A percentile compares a stretch with the other conserved stretches of the same genome.
Evolutionary conservation across 352 stramenopile genomes (phyloP).

Genomic region (Aphanomyces stellatus): DNA sequence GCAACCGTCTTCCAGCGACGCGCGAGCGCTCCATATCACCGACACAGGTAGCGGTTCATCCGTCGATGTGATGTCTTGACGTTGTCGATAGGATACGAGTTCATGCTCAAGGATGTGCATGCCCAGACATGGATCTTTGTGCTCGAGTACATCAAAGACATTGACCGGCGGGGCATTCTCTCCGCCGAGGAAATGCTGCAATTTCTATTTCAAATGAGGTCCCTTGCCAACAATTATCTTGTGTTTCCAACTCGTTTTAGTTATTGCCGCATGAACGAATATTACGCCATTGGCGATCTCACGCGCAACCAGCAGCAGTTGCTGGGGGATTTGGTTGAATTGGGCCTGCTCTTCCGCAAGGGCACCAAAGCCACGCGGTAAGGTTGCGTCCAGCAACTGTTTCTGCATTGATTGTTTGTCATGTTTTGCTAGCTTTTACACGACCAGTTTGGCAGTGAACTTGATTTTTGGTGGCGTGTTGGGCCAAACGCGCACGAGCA

Average conservation of each 20-base stretch:
- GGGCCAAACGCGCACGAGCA: constrained; percentile 43
- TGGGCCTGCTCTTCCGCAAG: constrained; percentile 76
- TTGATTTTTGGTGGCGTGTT: constrained; percentile 80
- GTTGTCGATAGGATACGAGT: constrained; percentile 66
- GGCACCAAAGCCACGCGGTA: constrained; percentile 22
- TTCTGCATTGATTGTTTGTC: background rate
- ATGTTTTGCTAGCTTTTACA: constrained; percentile 77
- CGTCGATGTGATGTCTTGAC: background rate
- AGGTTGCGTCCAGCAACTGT: background rate
- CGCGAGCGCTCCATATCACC: constrained; percentile 70
- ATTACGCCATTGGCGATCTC: constrained; percentile 70
- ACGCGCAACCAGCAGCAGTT: constrained; percentile 68
- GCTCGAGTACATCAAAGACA: constrained; percentile 81
- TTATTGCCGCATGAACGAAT: constrained; percentile 79
- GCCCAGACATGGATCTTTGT: constrained; percentile 90
- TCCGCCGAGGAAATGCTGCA: constrained; percentile 82
- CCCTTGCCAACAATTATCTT: background rate
- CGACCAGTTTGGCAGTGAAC: constrained; percentile 83
- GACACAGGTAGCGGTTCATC: constrained; percentile 34
- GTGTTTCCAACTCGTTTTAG: constrained; percentile 18
- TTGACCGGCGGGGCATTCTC: constrained; percentile 59
- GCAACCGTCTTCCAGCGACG: constrained; percentile 44
- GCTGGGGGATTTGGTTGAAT: constrained; percentile 78
- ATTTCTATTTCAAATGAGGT: constrained; percentile 85
- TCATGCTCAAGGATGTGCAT: constrained; percentile 89